phyloP scores from a whole-genome alignment of 306 rosid species.

The apple (Malus domestica) region ASM211411v1 NC_041804.1:14600001-14600500 shows the following conservation, averaged over 20 bases:
- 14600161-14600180: neutral
- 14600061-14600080: slow-evolving; percentile 81
- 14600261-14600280: too few relatives aligned
- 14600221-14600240: neutral
- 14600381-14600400: neutral
- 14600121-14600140: slow-evolving; percentile 93
- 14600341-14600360: neutral
- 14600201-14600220: neutral
- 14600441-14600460: neutral
- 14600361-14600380: neutral
- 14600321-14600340: too few relatives aligned
- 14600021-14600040: slow-evolving; percentile 79
- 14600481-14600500: neutral
- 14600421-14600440: neutral
- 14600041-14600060: slow-evolving; percentile 89
- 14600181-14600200: neutral
- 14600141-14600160: slow-evolving; percentile 24
- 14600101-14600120: slow-evolving; percentile 78
- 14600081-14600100: slow-evolving; percentile 93
- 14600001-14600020: slow-evolving; percentile 97
- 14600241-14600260: too few relatives aligned
- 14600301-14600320: too few relatives aligned
- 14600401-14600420: neutral
- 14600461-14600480: neutral
- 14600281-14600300: too few relatives aligned